A percentile compares a stretch with the other conserved stretches of the same genome.
Conservation (phyloP, 1,284 basidiomycete genomes). For the Cronartium quercuum region DNA sequence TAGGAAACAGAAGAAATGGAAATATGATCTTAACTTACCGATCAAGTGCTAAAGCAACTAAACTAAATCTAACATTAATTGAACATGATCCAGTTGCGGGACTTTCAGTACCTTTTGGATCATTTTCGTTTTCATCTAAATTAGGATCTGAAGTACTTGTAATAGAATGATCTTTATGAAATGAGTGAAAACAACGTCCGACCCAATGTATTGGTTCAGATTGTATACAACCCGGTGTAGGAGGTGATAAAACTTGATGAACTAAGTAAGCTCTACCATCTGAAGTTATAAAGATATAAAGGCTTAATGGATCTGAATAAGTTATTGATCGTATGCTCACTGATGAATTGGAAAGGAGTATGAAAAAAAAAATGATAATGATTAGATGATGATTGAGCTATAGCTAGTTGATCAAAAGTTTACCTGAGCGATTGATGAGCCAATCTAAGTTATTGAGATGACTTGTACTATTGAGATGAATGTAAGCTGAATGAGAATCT, state of each 20-base stretch:
- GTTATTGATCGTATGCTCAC: neutral
- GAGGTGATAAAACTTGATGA: slow-evolving; percentile 38
- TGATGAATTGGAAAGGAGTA: neutral
- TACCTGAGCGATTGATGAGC: slow-evolving; percentile 35
- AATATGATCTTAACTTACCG: slow-evolving; percentile 26
- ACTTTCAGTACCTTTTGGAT: neutral
- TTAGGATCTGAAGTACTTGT: neutral
- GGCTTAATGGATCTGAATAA: slow-evolving; percentile 44
- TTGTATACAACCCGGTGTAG: neutral
- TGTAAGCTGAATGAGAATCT: neutral
- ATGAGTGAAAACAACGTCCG: slow-evolving; percentile 23
- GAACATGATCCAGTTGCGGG: slow-evolving; percentile 39
- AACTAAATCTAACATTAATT: slow-evolving; percentile 48
- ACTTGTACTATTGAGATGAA: neutral
- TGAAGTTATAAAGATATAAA: slow-evolving; percentile 49
- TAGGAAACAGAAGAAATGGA: no score
- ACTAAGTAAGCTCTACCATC: slow-evolving; percentile 51
- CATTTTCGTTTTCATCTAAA: neutral
- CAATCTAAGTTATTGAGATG: slow-evolving; percentile 19
- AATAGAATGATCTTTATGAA: neutral
- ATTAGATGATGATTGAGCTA: neutral
- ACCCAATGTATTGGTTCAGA: slow-evolving; percentile 8
- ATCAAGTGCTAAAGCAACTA: slow-evolving; percentile 46
- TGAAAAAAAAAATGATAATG: neutral
- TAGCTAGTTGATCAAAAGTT: no score